Evolutionary conservation across 805 yeast species (phyloP).

Genomic region (Zygotorulaspora sp.): DNA sequence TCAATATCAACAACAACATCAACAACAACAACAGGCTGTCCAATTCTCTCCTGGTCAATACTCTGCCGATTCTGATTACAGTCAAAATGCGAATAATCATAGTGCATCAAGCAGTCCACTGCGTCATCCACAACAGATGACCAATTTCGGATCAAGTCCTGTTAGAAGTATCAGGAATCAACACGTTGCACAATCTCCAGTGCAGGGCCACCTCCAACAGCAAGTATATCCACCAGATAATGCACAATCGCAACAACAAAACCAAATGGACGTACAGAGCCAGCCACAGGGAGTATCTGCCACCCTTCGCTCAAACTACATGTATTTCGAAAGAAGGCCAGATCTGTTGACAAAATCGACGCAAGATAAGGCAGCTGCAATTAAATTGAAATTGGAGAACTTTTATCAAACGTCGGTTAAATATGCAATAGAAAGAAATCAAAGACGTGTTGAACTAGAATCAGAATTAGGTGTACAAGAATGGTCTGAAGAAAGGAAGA

Average conservation of each 20-base stretch:
- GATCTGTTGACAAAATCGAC: slow-evolving; percentile 65
- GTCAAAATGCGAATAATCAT: slow-evolving; percentile 11
- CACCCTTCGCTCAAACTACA: slow-evolving; percentile 41
- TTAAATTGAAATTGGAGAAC: slow-evolving; percentile 76
- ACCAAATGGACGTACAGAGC: slow-evolving; percentile 23
- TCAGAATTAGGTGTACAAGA: slow-evolving; percentile 62
- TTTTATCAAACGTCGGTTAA: slow-evolving; percentile 79
- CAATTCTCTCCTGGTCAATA: slow-evolving; percentile 30
- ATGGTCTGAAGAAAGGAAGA: slow-evolving; percentile 79
- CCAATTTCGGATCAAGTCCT: slow-evolving; percentile 22
- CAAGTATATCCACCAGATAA: slow-evolving; percentile 28
- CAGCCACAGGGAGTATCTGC: slow-evolving; percentile 11
- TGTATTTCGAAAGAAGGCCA: slow-evolving; percentile 78
- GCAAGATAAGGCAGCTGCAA: slow-evolving; percentile 80
- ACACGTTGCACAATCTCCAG: slow-evolving; percentile 15
- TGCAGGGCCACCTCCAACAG: slow-evolving; percentile 20
- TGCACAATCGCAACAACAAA: slow-evolving; percentile 24
- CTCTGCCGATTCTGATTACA: slow-evolving; percentile 28
- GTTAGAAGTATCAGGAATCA: slow-evolving; percentile 23
- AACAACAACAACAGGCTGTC: slow-evolving; percentile 13
- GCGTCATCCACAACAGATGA: slow-evolving; percentile 26
- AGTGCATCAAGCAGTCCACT: slow-evolving; percentile 27
- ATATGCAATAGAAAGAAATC: slow-evolving; percentile 94
- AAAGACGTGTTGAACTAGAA: slow-evolving; percentile 82
- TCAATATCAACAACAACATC: slow-evolving; percentile 12